Evolutionary conservation across 1,139 yeast genomes (phyloP).

Genomic region (Kurtzmaniella quercitrusa): DNA sequence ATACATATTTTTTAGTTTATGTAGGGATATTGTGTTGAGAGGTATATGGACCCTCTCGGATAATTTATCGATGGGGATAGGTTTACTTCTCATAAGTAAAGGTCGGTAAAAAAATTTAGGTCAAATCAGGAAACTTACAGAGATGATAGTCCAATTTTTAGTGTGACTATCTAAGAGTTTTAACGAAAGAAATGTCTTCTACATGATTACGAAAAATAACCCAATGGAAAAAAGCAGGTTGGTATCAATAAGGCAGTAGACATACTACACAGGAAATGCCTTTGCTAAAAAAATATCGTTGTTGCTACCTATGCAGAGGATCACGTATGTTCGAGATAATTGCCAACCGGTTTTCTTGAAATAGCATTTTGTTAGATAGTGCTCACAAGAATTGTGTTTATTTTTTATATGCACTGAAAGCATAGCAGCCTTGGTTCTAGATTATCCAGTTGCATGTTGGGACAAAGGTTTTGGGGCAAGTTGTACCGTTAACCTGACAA

Average conservation of each 20-base stretch:
- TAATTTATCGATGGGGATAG: not conserved
- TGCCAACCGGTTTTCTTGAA: not conserved
- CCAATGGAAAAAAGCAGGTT: too few species aligned
- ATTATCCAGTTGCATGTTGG: not conserved
- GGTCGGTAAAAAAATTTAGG: too few species aligned
- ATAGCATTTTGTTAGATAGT: not conserved
- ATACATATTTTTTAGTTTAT: not conserved
- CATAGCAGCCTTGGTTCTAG: not conserved
- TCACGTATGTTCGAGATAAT: not conserved
- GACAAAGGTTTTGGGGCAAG: not conserved
- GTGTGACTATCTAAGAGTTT: too few species aligned
- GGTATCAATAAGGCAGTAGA: not conserved
- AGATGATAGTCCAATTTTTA: too few species aligned
- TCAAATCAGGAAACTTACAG: too few species aligned
- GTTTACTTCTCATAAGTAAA: too few species aligned
- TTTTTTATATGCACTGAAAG: slow-evolving; percentile 1
- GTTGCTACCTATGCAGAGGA: not conserved
- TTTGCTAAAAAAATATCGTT: not conserved
- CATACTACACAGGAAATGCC: too few species aligned
- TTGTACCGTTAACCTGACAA: not conserved
- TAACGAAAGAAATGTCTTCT: too few species aligned
- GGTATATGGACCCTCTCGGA: not conserved
- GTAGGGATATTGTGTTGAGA: not conserved
- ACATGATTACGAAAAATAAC: too few species aligned
- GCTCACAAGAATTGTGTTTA: not conserved